These are phyloP conservation scores for Hortaea werneckii DNA, from an alignment of 2,329 filamentous ascomycete species.

Conservation along the genomic window DNA sequence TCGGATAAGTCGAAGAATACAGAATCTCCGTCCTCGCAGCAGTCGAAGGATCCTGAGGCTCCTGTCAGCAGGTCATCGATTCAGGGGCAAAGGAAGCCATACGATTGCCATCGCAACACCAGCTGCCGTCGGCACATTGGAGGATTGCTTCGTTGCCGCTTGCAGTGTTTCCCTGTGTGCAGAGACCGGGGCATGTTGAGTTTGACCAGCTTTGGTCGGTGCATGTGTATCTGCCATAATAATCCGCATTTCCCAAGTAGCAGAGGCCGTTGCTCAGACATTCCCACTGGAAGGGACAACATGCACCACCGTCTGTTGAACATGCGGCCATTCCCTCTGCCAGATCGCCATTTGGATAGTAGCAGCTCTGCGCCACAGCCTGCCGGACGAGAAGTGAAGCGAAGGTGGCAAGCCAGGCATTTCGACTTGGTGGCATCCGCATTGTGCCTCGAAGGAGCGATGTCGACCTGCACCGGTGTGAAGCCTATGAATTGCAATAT, in stretches of 20 bases:
- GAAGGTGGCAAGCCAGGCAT: background rate
- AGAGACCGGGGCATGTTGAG: conserved; percentile 19
- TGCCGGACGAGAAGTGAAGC: background rate
- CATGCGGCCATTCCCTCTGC: conserved; percentile 17
- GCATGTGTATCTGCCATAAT: conserved; percentile 8
- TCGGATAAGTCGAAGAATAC: conserved; percentile 10
- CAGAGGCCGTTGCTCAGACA: conserved; percentile 27
- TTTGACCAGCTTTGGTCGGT: conserved; percentile 23
- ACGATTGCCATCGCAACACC: conserved; percentile 22
- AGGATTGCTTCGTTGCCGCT: conserved; percentile 23
- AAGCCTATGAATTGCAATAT: background rate
- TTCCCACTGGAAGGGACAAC: conserved; percentile 26
- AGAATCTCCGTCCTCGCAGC: conserved; percentile 11
- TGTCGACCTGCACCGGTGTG: background rate
- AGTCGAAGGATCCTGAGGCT: conserved; percentile 3
- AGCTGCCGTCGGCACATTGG: conserved; percentile 19
- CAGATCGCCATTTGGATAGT: conserved; percentile 26
- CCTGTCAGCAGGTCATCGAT: too few species aligned
- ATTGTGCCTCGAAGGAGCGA: background rate
- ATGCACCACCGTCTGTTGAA: conserved; percentile 16
- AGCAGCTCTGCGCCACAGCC: conserved; percentile 22
- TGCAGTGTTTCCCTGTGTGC: conserved; percentile 16
- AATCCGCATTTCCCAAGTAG: conserved; percentile 14
- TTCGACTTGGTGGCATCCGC: background rate
- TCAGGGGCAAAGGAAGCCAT: background rate